A percentile compares a stretch with the other conserved stretches of the same genome.
Conservation (phyloP, 768 basidiomycete species). For the Lepiota brunneoincarnata region DNA sequence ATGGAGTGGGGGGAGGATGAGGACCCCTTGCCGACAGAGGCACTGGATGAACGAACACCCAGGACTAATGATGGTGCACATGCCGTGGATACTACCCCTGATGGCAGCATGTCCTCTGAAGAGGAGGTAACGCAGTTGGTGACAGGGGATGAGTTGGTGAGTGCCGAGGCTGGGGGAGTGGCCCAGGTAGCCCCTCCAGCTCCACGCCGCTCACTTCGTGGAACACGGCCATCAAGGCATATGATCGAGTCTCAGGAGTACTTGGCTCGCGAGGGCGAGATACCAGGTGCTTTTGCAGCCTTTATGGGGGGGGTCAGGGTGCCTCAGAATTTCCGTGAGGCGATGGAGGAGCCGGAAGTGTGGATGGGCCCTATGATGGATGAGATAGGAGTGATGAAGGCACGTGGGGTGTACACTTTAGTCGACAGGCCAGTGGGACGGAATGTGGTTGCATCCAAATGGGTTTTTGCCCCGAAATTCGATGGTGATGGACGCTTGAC, state of each 20-base stretch:
- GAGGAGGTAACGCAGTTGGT: too few species aligned
- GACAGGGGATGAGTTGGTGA: too few species aligned
- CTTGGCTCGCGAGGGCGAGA: too few species aligned
- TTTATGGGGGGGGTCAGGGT: background rate
- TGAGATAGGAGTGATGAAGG: constrained; percentile 19
- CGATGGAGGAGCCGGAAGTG: constrained; percentile 14
- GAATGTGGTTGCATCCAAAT: constrained; percentile 21
- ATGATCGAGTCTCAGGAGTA: too few species aligned
- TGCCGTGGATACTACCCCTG: too few species aligned
- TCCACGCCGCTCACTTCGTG: background rate
- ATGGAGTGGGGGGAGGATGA: background rate
- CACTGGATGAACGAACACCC: background rate
- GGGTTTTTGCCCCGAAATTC: constrained; percentile 21
- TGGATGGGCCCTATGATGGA: constrained; percentile 15
- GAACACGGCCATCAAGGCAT: too few species aligned
- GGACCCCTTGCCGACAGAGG: too few species aligned
- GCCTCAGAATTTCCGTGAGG: constrained; percentile 10
- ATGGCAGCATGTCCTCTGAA: too few species aligned
- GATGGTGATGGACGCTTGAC: constrained; percentile 18
- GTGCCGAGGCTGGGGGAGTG: too few species aligned
- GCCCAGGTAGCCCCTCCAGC: background rate
- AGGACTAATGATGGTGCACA: too few species aligned
- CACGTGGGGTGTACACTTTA: constrained; percentile 20
- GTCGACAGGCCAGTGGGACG: constrained; percentile 28
- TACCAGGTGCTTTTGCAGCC: too few species aligned